These are phyloP conservation scores for Yamagishiella unicocca DNA, from an alignment of 139 green algal genomes.

Conservation along the genomic window DNA sequence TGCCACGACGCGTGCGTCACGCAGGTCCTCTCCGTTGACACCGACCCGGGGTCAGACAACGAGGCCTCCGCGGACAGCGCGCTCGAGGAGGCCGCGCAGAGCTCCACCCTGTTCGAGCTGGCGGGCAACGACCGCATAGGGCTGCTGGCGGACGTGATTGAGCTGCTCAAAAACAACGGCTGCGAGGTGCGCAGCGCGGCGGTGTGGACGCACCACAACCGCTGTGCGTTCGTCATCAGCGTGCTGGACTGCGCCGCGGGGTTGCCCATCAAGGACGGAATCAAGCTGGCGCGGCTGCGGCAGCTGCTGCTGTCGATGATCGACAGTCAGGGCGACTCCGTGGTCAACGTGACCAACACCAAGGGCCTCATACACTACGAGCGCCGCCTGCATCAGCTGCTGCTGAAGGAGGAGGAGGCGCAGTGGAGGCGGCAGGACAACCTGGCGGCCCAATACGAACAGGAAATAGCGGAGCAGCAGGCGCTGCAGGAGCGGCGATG, in stretches of 20 bases:
- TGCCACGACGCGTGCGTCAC: background rate
- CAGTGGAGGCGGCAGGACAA: conserved; percentile 22
- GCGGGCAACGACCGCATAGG: conserved; percentile 80
- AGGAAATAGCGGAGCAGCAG: conserved; percentile 33
- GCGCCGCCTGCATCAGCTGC: conserved; percentile 58
- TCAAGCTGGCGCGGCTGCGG: conserved; percentile 42
- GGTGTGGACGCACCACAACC: conserved; percentile 37
- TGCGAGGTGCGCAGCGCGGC: conserved; percentile 80
- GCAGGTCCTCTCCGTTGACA: conserved; percentile 34
- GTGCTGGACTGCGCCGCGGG: conserved; percentile 14
- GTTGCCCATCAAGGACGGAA: conserved; percentile 8
- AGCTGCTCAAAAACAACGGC: conserved; percentile 83
- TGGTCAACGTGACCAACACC: conserved; percentile 37
- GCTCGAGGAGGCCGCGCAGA: conserved; percentile 13
- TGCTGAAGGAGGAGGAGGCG: conserved; percentile 51
- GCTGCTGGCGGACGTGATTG: conserved; percentile 89
- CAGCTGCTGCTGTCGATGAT: conserved; percentile 43
- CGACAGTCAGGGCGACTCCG: background rate
- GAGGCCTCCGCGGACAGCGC: background rate
- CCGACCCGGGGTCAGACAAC: background rate
- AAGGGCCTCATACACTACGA: conserved; percentile 52
- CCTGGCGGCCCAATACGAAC: conserved; percentile 35
- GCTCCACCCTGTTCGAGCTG: conserved; percentile 86
- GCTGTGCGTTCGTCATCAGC: conserved; percentile 39
- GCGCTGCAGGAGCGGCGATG: conserved; percentile 23